phyloP scores from a whole-genome alignment of 331 rosid species.

The Spiraea crenata region DNA sequence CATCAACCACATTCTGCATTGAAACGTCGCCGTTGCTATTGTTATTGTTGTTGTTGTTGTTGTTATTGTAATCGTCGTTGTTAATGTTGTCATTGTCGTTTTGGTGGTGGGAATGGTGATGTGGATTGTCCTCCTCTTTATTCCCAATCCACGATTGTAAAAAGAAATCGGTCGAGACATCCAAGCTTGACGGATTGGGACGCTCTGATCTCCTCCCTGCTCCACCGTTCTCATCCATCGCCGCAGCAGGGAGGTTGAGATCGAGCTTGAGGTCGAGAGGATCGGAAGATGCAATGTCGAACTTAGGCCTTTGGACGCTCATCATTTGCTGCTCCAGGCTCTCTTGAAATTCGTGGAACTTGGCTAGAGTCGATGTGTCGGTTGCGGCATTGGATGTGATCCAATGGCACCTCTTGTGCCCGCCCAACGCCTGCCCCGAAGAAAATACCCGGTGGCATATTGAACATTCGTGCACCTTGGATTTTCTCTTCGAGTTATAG shows the following conservation, averaged over 20 bases:
- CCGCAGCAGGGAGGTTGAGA: conserved; percentile 77
- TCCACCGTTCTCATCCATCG: conserved; percentile 22
- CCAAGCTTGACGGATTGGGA: conserved; percentile 13
- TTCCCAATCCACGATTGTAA: conserved; percentile 61
- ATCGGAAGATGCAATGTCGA: conserved; percentile 33
- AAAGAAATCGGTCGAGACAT: conserved; percentile 48
- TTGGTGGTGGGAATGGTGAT: conserved; percentile 23
- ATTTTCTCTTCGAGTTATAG: conserved; percentile 55
- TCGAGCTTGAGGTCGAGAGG: conserved; percentile 71
- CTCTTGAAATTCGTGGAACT: conserved; percentile 69
- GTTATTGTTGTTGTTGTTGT: conserved; percentile 26
- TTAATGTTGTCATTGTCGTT: conserved; percentile 24
- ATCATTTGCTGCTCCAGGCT: conserved; percentile 48
- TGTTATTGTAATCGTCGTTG: conserved; percentile 21
- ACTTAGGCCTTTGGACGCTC: conserved; percentile 28
- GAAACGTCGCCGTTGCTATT: conserved; percentile 24
- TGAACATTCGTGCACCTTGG: conserved; percentile 91
- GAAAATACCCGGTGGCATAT: conserved; percentile 90
- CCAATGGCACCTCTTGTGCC: conserved; percentile 97
- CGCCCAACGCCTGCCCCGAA: conserved; percentile 90
- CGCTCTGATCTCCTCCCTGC: conserved; percentile 16
- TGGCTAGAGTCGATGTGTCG: conserved; percentile 45
- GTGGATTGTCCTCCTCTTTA: conserved; percentile 33
- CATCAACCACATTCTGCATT: conserved; percentile 56
- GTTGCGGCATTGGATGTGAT: conserved; percentile 68